A percentile compares a stretch with the other conserved stretches of the same genome.
These are phyloP conservation scores for Herpetospermum pedunculosum DNA, from an alignment of 306 rosid species.

Conservation along the genomic window DNA sequence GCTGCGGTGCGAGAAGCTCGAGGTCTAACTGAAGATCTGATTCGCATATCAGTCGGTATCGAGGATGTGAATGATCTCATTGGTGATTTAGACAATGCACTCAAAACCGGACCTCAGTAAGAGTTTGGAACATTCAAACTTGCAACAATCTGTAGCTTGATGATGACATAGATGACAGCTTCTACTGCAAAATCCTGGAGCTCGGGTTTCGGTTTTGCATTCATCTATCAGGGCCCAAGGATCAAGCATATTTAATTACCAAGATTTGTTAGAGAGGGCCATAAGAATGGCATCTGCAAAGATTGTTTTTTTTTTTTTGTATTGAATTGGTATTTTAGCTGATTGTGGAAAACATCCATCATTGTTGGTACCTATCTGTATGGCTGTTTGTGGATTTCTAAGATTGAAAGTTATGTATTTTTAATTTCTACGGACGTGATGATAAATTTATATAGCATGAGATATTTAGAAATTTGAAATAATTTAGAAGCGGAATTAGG, in stretches of 20 bases:
- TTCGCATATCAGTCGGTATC: conserved; percentile 76
- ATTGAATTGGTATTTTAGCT: neutral
- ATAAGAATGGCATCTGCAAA: neutral
- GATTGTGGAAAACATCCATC: neutral
- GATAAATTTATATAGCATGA: too few relatives aligned
- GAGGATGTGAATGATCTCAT: conserved; percentile 76
- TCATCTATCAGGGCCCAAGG: neutral
- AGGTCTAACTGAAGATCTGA: conserved; percentile 77
- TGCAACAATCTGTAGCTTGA: neutral
- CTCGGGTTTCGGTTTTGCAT: neutral
- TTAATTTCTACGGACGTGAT: neutral
- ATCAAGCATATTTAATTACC: neutral
- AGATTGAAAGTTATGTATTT: neutral
- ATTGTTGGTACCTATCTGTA: too few relatives aligned
- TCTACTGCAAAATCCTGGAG: neutral
- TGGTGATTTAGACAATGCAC: conserved; percentile 52
- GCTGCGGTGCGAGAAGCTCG: conserved; percentile 63
- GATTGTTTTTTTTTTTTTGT: neutral
- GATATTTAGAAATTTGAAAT: too few relatives aligned
- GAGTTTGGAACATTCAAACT: neutral
- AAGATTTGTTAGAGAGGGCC: neutral
- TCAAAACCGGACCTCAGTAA: conserved; percentile 47
- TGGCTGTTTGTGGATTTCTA: neutral
- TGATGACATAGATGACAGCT: neutral
- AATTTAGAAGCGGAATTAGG: too few relatives aligned